Evolutionary conservation across 176 grass and related monocot species (phyloP), one percentile per base, ranked within the genome.

Genomic region (Metroxylon sagu): DNA sequence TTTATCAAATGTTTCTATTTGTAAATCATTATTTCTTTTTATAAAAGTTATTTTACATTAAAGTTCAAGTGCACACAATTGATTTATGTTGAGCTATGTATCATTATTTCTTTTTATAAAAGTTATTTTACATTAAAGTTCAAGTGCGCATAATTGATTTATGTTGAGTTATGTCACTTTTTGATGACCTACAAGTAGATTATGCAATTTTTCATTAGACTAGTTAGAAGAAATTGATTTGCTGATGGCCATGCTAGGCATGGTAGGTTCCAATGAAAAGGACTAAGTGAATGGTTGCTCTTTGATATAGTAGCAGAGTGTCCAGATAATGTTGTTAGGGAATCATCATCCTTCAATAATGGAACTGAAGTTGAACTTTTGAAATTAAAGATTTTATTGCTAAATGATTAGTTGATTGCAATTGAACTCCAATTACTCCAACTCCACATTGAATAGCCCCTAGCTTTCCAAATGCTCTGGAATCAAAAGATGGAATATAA

Each of bases 391-490:
- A 67, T 25, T 48, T 57, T 79, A 27, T 60, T 73, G 59, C 52
- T 69, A 58, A 18, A 71, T 29, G 54, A 62, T 79, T 61, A 71
- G 66, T 67, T 57, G 43, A 68, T 8, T 16, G 56, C 58, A 71
- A 66, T 57, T 61, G 64, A 50, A 71, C 30, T 76, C 82, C 87
- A 72, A 76, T 78, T 57, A 77, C 79, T 74, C 87, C 83, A 74
- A 86, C 87, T 65, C 86, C 79, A 70, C 79, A 75, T 39, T 80
- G 85, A 58, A 85, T 83, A 65, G 83, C 76, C 76, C 87, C 87
- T 51, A 79, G 67, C 62, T 54, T 86, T 25, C 76, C 82, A 57
- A 61, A 31, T 79, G 76, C 60, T 79, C 28, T 85, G 26, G 50
- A 82, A 62, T 76, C 76, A 62, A 61, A 66, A 62, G 76, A 79